Evolutionary conservation across 2,329 filamentous ascomycete genomes (phyloP).

Genomic region (Orbilia ellipsospora): DNA sequence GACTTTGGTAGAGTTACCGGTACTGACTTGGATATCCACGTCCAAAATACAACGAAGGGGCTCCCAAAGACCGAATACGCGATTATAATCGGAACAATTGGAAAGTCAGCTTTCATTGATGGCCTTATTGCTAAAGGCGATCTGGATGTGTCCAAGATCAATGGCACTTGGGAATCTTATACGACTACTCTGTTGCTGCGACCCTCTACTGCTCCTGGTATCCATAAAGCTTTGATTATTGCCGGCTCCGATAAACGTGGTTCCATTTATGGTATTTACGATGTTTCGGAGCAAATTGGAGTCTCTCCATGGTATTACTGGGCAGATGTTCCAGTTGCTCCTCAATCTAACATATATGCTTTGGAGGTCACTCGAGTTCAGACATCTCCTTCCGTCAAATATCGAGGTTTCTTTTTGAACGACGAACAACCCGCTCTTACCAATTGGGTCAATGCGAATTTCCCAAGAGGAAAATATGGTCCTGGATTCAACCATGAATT

Average conservation of each 20-base stretch:
- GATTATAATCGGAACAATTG: conserved; percentile 76
- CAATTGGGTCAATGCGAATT: conserved; percentile 73
- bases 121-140: conserved; percentile 68
- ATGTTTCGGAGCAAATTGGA: conserved; percentile 77
- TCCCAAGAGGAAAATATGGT: conserved; percentile 64
- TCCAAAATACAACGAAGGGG: conserved; percentile 49
- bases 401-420: conserved; percentile 77
- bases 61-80: conserved; percentile 64
- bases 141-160: conserved; percentile 69
- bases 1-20: conserved; percentile 79
- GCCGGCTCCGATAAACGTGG: conserved; percentile 75
- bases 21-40: conserved; percentile 48
- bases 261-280: conserved; percentile 77
- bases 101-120: conserved; percentile 73
- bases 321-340: conserved; percentile 71
- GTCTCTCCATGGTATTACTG: conserved; percentile 78
- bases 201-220: conserved; percentile 67
- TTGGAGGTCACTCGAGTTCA: conserved; percentile 69
- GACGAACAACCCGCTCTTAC: conserved; percentile 76
- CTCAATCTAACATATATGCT: conserved; percentile 69
- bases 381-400: conserved; percentile 72
- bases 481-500: conserved; percentile 70
- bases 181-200: conserved; percentile 70
- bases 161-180: conserved; percentile 77
- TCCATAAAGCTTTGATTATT: conserved; percentile 72